Conservation (phyloP, 75 land plant species). For the Larix kaempferi region DNA sequence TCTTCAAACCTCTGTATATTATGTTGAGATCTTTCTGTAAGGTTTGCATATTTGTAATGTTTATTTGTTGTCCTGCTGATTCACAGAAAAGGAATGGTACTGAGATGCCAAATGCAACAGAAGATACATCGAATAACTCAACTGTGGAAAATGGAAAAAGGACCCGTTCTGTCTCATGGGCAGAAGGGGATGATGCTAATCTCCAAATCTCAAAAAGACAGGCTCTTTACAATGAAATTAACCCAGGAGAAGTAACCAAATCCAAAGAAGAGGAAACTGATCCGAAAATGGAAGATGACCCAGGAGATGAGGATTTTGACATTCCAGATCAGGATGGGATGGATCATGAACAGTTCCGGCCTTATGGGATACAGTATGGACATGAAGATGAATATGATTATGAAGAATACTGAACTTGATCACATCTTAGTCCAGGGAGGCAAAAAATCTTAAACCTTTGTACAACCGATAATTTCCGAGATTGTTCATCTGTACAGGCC, state of each 20-base stretch:
- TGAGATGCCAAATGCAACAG: not conserved
- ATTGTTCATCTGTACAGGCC: not conserved
- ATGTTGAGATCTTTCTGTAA: not conserved
- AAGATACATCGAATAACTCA: not conserved
- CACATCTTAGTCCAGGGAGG: not conserved
- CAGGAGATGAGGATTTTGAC: conserved; percentile 1
- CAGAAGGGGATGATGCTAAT: not conserved
- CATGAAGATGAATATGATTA: conserved; percentile 8
- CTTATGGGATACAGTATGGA: conserved; percentile 7
- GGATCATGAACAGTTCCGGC: conserved; percentile 6
- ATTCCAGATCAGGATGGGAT: not conserved
- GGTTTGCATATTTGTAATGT: not conserved
- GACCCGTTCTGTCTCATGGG: conserved; percentile 4
- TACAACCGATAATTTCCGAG: too few relatives aligned
- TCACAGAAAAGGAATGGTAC: conserved; percentile 2
- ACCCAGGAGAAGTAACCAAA: not conserved
- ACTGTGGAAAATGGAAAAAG: not conserved
- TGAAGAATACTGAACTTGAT: conserved; percentile 6
- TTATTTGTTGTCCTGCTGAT: not conserved
- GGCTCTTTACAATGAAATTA: not conserved
- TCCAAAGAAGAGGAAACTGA: conserved; percentile 2
- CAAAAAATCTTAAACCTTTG: not conserved
- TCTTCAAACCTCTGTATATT: not conserved
- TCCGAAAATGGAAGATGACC: conserved; percentile 10
- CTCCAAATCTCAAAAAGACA: conserved; percentile 4